Base-by-base conservation (phyloP, 352 stramenopile genomes). In the Chrysophaeum taylorii region DNA sequence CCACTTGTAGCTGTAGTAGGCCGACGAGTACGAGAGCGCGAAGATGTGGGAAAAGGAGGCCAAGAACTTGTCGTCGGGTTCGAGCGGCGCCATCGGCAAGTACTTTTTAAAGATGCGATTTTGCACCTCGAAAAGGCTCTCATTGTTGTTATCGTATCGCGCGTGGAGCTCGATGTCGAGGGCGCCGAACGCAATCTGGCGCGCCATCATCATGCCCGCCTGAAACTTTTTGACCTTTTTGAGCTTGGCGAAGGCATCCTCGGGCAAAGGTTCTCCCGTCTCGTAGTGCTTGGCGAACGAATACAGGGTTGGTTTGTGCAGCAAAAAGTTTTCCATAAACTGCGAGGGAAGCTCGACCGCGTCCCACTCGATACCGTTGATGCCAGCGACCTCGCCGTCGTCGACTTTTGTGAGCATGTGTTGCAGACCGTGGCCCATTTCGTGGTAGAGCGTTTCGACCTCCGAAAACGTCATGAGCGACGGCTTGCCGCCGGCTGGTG, bases 241-340 rank as follows among this genome's bases (percentile, higher is more conserved):
- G 33, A 98, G 87, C 81, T 98, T 98, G 60, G 96, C 79, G 71
- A 97, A 98, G 53, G 97, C 85, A 29, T 96, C 89, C 16, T 87
- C 77, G 0, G 93, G 93, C 57, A 98, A 77, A 12, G 90, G 82
- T 74, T 95, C 89, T 2, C 86, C 86, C 77, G 73, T 93, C 82
- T 96, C 75, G 76, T 84, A 86, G 68, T 87, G 79, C 71, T 87
- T 87, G 35, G 83, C 82, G 70, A 89, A 89, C 33, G 79, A 78
- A 75, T 88, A 85, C 1, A 91, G 63, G 27, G 83, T 91, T n/a
- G 74, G 63, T 50, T 83, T 71, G 76, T 98, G 89, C 79, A 98
- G 98, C 79, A 92, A 97, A 83, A 94, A 98, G 78, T 98, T 98
- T 72, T 99, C 94, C 94, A 99, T 98, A 83, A 98, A 98, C 81